Evolutionary conservation across 2,329 filamentous ascomycete genomes (phyloP), one percentile per base, ranked within the genome.

Genomic region (Neurospora sp.): DNA sequence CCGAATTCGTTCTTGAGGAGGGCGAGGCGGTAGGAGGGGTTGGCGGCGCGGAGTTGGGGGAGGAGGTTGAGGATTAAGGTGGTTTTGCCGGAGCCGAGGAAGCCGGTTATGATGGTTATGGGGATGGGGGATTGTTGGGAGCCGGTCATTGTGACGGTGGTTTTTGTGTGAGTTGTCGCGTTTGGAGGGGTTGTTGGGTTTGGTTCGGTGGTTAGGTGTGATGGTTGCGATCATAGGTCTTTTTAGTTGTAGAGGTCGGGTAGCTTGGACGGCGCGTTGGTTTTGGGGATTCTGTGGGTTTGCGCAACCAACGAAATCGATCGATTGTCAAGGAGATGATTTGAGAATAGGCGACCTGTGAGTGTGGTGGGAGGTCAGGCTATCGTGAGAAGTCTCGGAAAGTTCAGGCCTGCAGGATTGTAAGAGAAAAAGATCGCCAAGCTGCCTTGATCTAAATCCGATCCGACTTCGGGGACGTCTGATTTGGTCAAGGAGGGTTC

Each of bases 1-100:
- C 96, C 96, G 80, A 97, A 98, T 82, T 99, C 96, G 81, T 99
- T 99, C 80, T 99, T 99, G 69, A 99, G 87, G 17, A 99, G 89
- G 2, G 95, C 96, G 73, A 99, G 91, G 70, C 91, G 91, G 87
- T 99, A 98, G 73, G 78, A 74, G 1, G 88, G 87, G 79, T 89
- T 91, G 68, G 86, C 82, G n/a, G 90, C 89, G 76, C 83, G 87
- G 15, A 99, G 90, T 82, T 99, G 96, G 0, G 94, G 93, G 74
- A 98, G 87, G 13, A 99, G 91, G 81, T 96, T 96, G 72, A 99
- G 90, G 73, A 99, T 93, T 71, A 99, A 86, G 2, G 96, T 98
- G 1, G 96, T 99, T 83, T 98, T 98, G 71, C 96, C 96, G 9
- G 93, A 95, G 77, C 96, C 96, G 17, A 98, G 88, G 82, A 98